Conservation (phyloP, 2,329 filamentous ascomycete genomes). For the Fusarium pseudocircinatum region DNA sequence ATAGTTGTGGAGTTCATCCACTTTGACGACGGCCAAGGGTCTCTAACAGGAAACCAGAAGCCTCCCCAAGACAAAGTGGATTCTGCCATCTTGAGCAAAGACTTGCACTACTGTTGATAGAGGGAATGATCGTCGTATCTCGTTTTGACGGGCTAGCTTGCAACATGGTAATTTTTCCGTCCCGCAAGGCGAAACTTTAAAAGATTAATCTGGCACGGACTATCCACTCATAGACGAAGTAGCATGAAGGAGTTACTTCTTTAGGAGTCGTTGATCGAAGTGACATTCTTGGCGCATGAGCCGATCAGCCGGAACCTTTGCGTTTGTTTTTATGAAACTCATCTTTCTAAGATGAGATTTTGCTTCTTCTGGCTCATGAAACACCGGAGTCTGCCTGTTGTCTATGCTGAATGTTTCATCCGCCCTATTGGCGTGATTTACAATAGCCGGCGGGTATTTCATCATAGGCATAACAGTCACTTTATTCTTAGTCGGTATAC, state of each 20-base stretch:
- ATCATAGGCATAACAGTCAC: not conserved
- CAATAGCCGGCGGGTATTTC: not conserved
- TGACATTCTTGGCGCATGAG: not conserved
- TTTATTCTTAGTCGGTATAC: not conserved
- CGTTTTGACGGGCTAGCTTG: not conserved
- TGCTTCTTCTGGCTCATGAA: not conserved
- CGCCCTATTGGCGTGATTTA: not conserved
- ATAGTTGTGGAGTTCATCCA: slow-evolving; percentile 1
- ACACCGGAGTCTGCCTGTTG: not conserved
- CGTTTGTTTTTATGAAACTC: not conserved
- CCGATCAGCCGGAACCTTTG: not conserved
- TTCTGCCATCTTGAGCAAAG: not conserved
- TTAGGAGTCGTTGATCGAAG: not conserved
- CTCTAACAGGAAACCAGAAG: not conserved
- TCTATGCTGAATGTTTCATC: not conserved
- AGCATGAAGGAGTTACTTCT: not conserved
- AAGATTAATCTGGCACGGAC: not conserved
- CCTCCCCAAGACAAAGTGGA: not conserved
- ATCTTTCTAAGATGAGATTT: not conserved
- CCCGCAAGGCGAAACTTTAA: not conserved
- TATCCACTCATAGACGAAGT: not conserved
- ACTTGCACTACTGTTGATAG: not conserved
- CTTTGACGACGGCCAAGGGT: not conserved
- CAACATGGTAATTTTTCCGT: slow-evolving; percentile 13
- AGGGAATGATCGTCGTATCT: not conserved